Percentiles rank a stretch among this genome's conserved stretches.
phyloP scores from a whole-genome alignment of 495 filamentous ascomycete species.

The Emericellopsis terricola region DNA sequence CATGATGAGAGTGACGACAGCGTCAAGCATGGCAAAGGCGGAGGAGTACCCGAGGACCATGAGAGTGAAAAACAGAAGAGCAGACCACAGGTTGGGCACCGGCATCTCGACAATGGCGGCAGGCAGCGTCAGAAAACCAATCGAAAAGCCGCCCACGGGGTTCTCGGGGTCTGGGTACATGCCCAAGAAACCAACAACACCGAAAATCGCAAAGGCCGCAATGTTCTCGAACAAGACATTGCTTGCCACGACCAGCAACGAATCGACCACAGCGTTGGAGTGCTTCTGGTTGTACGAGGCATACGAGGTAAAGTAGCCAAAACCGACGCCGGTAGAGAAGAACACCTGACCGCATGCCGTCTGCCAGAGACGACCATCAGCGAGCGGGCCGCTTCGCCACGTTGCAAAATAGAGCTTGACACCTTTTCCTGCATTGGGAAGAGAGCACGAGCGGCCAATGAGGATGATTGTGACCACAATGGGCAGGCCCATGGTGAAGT shows the following conservation, averaged over 20 bases:
- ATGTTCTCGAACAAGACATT: slow-evolving; percentile 22
- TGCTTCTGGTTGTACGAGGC: slow-evolving; percentile 5
- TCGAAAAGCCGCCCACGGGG: slow-evolving; percentile 16
- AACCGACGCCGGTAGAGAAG: slow-evolving; percentile 7
- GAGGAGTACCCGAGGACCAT: slow-evolving; percentile 4
- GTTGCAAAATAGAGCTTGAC: slow-evolving; percentile 55
- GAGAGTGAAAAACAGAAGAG: slow-evolving; percentile 19
- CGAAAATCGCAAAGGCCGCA: slow-evolving; percentile 23
- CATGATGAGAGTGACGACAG: slow-evolving; percentile 3
- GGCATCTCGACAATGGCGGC: slow-evolving; percentile 21
- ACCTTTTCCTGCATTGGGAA: slow-evolving; percentile 70
- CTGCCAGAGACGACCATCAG: slow-evolving; percentile 5
- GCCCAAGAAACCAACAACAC: slow-evolving; percentile 18
- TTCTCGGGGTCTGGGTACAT: slow-evolving; percentile 14
- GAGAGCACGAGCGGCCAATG: slow-evolving; percentile 49
- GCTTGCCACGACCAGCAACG: slow-evolving; percentile 17
- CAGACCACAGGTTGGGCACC: slow-evolving; percentile 20
- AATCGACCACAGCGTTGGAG: slow-evolving; percentile 21
- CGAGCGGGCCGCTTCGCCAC: slow-evolving; percentile 16
- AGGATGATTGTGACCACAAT: slow-evolving; percentile 44
- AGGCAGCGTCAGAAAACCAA: slow-evolving; percentile 21
- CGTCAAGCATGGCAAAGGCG: slow-evolving; percentile 5
- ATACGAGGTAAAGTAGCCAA: slow-evolving; percentile 7
- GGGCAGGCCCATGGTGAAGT: slow-evolving; percentile 26
- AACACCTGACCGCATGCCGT: slow-evolving; percentile 5